These are phyloP conservation scores for Epichloe scottii DNA, from an alignment of 2,329 filamentous ascomycete species.

Conservation along the genomic window DNA sequence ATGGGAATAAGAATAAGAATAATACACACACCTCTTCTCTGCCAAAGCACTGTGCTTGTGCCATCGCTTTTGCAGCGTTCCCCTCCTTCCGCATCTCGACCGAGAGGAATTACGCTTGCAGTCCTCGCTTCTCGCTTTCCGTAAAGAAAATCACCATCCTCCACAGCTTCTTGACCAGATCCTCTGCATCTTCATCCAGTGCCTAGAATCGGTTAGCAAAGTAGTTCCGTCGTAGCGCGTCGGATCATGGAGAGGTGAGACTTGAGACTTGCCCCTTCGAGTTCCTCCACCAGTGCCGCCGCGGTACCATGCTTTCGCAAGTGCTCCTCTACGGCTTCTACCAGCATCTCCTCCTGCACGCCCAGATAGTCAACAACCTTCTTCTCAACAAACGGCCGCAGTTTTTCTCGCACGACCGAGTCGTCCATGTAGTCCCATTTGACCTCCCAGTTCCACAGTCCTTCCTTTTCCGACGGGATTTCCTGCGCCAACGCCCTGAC, in stretches of 20 bases:
- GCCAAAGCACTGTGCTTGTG: not conserved
- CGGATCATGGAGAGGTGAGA: not conserved
- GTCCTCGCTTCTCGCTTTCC: constrained; percentile 80
- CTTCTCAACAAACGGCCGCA: constrained; percentile 92
- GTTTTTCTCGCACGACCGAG: constrained; percentile 66
- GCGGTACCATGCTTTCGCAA: constrained; percentile 63
- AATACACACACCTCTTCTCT: not conserved
- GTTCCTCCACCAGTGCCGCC: constrained; percentile 68
- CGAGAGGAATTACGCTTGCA: constrained; percentile 34
- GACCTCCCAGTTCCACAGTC: constrained; percentile 84
- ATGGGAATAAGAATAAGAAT: not conserved
- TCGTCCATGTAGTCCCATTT: constrained; percentile 89
- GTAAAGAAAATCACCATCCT: constrained; percentile 97
- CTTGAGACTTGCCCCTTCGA: constrained; percentile 58
- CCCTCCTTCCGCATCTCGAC: not conserved
- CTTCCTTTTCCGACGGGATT: constrained; percentile 76
- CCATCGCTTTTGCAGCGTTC: not conserved
- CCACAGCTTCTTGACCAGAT: constrained; percentile 93
- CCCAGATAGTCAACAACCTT: constrained; percentile 96
- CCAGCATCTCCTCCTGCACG: constrained; percentile 88
- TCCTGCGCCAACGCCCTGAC: constrained; percentile 74
- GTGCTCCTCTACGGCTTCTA: constrained; percentile 85
- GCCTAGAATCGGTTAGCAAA: constrained; percentile 40
- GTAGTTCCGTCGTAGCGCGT: not conserved
- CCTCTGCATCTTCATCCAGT: constrained; percentile 88